Percentiles rank a stretch among this genome's conserved stretches.
Evolutionary conservation across 228 moss, liverwort and hornwort species (phyloP).

Genomic region (Sphagnum fallax): DNA sequence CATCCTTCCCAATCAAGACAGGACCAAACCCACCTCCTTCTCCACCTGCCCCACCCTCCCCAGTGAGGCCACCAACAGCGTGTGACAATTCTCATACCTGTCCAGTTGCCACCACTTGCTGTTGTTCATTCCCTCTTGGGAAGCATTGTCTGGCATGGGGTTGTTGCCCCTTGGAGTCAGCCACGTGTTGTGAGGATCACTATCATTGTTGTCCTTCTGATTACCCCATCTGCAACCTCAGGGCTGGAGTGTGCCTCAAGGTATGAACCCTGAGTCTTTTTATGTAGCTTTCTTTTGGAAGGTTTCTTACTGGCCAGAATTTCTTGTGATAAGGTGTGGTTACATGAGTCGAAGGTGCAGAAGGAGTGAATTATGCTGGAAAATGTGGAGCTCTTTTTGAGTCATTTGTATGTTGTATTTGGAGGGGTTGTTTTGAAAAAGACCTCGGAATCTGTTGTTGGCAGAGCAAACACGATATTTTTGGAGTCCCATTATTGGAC

Average conservation of each 20-base stretch:
- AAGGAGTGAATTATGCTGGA: too few species aligned
- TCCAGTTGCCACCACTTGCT: conserved; percentile 61
- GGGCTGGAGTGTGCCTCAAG: conserved; percentile 24
- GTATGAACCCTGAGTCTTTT: background rate
- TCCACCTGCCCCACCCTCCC: conserved; percentile 40
- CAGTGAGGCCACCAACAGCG: conserved; percentile 38
- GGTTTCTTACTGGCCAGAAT: too few species aligned
- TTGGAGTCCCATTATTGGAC: conserved; percentile 49
- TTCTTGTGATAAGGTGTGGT: too few species aligned
- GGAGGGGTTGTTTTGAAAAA: too few species aligned
- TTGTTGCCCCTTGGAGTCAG: conserved; percentile 66
- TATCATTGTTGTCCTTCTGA: conserved; percentile 73
- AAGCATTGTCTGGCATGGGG: conserved; percentile 75
- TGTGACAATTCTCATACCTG: conserved; percentile 68
- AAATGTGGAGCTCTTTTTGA: too few species aligned
- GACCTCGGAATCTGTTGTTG: too few species aligned
- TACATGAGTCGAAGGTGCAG: too few species aligned
- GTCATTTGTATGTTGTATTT: too few species aligned
- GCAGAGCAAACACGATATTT: conserved; percentile 42
- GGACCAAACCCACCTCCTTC: conserved; percentile 14
- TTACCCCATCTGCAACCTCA: conserved; percentile 34
- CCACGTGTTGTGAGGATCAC: conserved; percentile 74
- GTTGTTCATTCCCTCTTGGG: conserved; percentile 59
- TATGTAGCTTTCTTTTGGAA: too few species aligned
- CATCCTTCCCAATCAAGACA: conserved; percentile 31